Percentiles rank a stretch among this genome's conserved stretches.
These are phyloP conservation scores for Leucocoprinus leucothites DNA, from an alignment of 768 basidiomycete genomes.

Conservation along the genomic window DNA sequence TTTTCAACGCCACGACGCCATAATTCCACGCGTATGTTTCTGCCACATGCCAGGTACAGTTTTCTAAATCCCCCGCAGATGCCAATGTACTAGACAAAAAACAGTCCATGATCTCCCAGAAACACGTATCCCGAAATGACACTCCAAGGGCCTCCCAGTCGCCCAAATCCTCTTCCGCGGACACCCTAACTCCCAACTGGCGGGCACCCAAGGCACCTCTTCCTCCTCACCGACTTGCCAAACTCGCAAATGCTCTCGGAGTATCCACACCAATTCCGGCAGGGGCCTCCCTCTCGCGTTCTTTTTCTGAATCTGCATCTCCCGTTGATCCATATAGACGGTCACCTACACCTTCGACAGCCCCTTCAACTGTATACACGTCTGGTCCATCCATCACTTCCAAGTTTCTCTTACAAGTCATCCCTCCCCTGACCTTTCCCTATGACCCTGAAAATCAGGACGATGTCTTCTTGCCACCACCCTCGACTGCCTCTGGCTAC, in stretches of 20 bases:
- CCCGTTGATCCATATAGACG: slow-evolving; percentile 38
- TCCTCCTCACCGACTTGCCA: slow-evolving; percentile 73
- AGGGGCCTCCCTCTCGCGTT: slow-evolving; percentile 32
- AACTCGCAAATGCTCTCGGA: slow-evolving; percentile 83
- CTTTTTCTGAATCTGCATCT: slow-evolving; percentile 30
- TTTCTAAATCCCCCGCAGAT: no score
- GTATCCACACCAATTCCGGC: slow-evolving; percentile 76
- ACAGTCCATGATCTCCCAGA: no score
- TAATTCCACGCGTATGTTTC: no score
- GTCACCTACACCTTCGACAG: slow-evolving; percentile 50
- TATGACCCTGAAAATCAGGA: slow-evolving; percentile 52
- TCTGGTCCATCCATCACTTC: slow-evolving; percentile 44
- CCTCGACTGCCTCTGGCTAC: slow-evolving; percentile 65
- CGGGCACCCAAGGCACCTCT: slow-evolving; percentile 68
- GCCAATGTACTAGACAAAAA: no score
- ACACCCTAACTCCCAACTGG: slow-evolving; percentile 45
- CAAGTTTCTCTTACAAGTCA: slow-evolving; percentile 77
- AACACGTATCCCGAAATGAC: no score
- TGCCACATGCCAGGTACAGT: no score
- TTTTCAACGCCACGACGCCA: no score
- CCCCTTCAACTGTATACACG: slow-evolving; percentile 32
- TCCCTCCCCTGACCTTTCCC: slow-evolving; percentile 73
- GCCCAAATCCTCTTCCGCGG: no score
- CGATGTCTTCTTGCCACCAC: slow-evolving; percentile 48
- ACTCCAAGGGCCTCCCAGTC: no score